phyloP scores from a whole-genome alignment of 208 protist species.

The Entamoeba moshkovskii region DNA sequence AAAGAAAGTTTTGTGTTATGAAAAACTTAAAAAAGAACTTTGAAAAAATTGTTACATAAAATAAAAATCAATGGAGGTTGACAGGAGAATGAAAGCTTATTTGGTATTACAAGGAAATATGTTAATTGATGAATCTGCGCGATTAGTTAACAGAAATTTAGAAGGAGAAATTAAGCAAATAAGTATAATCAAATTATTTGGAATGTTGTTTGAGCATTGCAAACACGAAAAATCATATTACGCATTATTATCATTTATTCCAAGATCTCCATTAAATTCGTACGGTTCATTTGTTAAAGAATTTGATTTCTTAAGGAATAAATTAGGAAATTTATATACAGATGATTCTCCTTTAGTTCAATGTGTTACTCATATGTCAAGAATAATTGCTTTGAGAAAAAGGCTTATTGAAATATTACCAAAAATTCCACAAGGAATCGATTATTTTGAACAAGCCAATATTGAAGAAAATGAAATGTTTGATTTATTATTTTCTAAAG shows the following conservation, averaged over 20 bases:
- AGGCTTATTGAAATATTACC: not conserved
- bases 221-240: not conserved
- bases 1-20: no score
- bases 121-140: not conserved
- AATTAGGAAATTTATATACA: not conserved
- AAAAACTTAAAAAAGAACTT: no score
- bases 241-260: not conserved
- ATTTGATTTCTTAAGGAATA: not conserved
- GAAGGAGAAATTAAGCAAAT: not conserved
- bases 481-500: not conserved
- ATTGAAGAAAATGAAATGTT: not conserved
- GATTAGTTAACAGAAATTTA: not conserved
- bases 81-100: not conserved
- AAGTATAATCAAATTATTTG: not conserved
- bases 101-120: not conserved
- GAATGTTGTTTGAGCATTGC: not conserved
- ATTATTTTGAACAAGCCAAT: not conserved
- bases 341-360: not conserved
- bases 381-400: not conserved
- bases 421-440: not conserved
- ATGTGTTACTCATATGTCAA: not conserved
- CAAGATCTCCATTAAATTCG: not conserved
- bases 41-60: no score
- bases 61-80: not conserved
- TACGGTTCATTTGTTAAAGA: not conserved